These are phyloP conservation scores for Balamuthia mandrillaris DNA, from an alignment of 208 protist genomes.

Conservation along the genomic window DNA sequence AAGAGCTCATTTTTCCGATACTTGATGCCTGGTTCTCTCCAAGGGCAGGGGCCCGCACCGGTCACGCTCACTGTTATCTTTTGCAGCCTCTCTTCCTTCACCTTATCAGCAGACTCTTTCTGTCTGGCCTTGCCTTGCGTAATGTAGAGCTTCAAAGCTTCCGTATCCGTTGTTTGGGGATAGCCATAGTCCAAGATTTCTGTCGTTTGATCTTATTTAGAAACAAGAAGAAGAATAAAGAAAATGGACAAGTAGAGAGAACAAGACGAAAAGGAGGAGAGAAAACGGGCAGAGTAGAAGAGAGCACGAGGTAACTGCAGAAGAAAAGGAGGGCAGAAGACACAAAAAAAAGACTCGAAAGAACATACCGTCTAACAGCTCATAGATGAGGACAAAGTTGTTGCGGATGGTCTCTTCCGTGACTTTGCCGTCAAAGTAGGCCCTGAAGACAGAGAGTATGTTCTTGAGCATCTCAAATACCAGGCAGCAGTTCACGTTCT, in stretches of 20 bases:
- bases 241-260: too few relatives aligned
- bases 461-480: conserved; percentile 35
- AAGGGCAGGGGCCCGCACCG: conserved; percentile 85
- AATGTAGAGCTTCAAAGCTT: conserved; percentile 87
- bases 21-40: conserved; percentile 85
- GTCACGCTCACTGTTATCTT: conserved; percentile 81
- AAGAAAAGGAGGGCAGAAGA: too few relatives aligned
- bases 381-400: conserved; percentile 94
- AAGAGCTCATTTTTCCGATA: conserved; percentile 96
- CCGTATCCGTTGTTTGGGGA: conserved; percentile 85
- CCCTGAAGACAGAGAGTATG: conserved; percentile 17
- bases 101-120: not conserved
- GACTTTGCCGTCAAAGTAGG: conserved; percentile 85
- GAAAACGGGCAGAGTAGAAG: too few relatives aligned
- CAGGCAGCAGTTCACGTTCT: not conserved
- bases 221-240: too few relatives aligned
- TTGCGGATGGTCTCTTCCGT: conserved; percentile 88
- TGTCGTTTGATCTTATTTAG: too few relatives aligned
- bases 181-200: conserved; percentile 98
- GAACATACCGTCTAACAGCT: conserved; percentile 88
- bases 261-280: too few relatives aligned
- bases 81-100: conserved; percentile 50
- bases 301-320: too few relatives aligned
- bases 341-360: too few relatives aligned
- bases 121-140: conserved; percentile 69